phyloP scores from a whole-genome alignment of 345 rosid genomes.

The Salix udensis region DNA sequence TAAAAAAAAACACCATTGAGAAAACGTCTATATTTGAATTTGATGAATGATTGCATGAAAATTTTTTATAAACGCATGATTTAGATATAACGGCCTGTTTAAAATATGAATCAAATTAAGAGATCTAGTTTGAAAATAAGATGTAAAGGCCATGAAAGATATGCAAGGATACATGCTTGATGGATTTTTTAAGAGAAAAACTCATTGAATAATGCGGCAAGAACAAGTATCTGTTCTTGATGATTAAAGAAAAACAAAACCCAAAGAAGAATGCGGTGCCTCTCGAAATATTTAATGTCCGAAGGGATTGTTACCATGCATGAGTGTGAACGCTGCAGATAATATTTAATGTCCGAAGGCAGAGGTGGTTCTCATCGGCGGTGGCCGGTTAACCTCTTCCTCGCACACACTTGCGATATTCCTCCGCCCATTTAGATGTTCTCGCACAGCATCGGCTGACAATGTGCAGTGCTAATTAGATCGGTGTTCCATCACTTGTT shows the following conservation, averaged over 20 bases:
- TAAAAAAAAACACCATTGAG: too few relatives aligned
- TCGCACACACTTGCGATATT: neutral
- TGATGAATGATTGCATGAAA: neutral
- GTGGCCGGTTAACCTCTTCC: slow-evolving; percentile 25
- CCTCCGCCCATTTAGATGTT: neutral
- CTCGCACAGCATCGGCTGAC: neutral
- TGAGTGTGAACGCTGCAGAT: neutral
- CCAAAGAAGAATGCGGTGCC: slow-evolving; percentile 23
- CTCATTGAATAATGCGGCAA: too few relatives aligned
- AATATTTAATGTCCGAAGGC: neutral
- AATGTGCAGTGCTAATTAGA: neutral
- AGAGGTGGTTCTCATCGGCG: slow-evolving; percentile 1
- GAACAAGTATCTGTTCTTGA: neutral
- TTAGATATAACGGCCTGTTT: neutral
- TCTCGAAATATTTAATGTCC: slow-evolving; percentile 9
- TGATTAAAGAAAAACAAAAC: neutral
- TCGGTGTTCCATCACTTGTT: neutral
- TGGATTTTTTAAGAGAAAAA: too few relatives aligned
- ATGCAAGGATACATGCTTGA: too few relatives aligned
- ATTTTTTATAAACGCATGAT: neutral
- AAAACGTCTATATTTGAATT: too few relatives aligned
- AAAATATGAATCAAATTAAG: neutral
- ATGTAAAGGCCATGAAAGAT: neutral
- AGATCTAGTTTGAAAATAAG: neutral
- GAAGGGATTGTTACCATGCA: neutral